Conservation (phyloP, 257 asterid genomes). For the Sherardia arvensis region DNA sequence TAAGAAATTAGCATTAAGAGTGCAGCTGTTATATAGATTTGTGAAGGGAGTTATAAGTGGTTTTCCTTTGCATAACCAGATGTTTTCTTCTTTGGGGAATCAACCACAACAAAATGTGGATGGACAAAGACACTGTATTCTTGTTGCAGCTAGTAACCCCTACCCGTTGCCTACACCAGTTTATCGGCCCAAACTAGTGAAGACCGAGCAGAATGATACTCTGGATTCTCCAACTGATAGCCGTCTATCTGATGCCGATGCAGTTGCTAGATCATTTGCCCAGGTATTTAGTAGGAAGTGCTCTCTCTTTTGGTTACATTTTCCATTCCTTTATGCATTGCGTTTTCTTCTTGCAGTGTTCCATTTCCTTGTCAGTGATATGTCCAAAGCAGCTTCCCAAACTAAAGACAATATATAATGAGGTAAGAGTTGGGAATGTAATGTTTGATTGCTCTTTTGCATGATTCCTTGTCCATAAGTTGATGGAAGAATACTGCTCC, state of each 20-base stretch:
- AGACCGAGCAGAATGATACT: conserved; percentile 42
- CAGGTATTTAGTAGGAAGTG: conserved; percentile 38
- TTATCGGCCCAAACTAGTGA: conserved; percentile 49
- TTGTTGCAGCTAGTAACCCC: conserved; percentile 91
- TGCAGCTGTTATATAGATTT: too few species aligned
- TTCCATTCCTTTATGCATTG: conserved; percentile 9
- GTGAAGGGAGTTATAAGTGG: neutral
- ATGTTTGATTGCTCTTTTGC: conserved; percentile 3
- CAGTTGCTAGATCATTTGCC: conserved; percentile 70
- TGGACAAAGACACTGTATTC: conserved; percentile 76
- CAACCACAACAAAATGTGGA: conserved; percentile 57
- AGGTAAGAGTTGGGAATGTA: conserved; percentile 38
- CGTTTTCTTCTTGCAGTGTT: conserved; percentile 49
- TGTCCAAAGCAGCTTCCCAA: conserved; percentile 94
- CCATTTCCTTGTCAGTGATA: conserved; percentile 75
- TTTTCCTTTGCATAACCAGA: conserved; percentile 32
- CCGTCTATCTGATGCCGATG: conserved; percentile 71
- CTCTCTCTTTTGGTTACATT: neutral
- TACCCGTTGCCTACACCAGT: conserved; percentile 74
- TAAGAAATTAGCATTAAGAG: neutral
- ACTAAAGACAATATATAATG: conserved; percentile 64
- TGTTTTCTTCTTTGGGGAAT: conserved; percentile 56
- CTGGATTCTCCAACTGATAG: conserved; percentile 48
- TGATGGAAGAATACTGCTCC: neutral
- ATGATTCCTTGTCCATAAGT: neutral